phyloP scores from a whole-genome alignment of 345 rosid species.

The Boechera divaricarpa region DNA sequence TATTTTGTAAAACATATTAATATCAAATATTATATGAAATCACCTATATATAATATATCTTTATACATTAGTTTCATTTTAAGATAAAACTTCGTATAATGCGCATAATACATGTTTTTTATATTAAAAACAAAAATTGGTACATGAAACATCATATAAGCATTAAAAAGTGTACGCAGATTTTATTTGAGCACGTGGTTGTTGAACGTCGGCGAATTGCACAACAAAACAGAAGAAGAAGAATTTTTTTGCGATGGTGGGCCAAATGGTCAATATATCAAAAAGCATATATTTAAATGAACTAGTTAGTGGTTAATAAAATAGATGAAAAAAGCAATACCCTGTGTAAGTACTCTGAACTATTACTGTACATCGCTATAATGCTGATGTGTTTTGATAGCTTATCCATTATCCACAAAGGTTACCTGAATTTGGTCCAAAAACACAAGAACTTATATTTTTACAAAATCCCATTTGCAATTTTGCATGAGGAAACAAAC shows the following conservation, averaged over 20 bases:
- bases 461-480: constrained; percentile 9
- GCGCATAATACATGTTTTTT: no score
- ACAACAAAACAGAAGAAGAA: constrained; percentile 28
- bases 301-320: not conserved
- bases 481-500: not conserved
- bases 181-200: constrained; percentile 37
- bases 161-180: constrained; percentile 21
- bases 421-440: constrained; percentile 40
- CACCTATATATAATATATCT: no score
- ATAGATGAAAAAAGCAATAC: constrained; percentile 12
- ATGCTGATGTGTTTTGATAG: constrained; percentile 37
- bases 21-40: no score
- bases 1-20: no score
- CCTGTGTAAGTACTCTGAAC: constrained; percentile 35
- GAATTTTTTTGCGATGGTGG: constrained; percentile 26
- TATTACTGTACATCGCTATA: constrained; percentile 30
- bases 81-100: no score
- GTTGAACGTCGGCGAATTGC: constrained; percentile 34
- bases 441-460: not conserved
- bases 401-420: constrained; percentile 38
- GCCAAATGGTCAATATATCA: constrained; percentile 17
- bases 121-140: not conserved
- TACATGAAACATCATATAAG: constrained; percentile 18
- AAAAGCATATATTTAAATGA: not conserved
- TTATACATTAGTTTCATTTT: no score